These are phyloP conservation scores for Alternaria sp. DNA, from an alignment of 2,329 filamentous ascomycete species.

Conservation along the genomic window DNA sequence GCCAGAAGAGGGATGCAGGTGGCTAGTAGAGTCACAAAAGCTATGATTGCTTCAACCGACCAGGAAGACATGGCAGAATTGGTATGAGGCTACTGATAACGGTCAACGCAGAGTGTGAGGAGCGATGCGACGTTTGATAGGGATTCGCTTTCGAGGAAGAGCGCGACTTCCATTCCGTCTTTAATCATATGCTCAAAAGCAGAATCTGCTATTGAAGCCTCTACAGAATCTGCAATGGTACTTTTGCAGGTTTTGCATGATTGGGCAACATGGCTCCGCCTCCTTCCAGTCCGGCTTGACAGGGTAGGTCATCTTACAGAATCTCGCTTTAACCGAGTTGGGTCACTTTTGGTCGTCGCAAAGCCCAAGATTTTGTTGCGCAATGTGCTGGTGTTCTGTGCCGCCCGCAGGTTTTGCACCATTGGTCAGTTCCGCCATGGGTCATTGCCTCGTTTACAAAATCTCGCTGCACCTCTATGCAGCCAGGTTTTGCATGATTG, in stretches of 20 bases:
- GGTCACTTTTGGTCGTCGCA: rapidly evolving
- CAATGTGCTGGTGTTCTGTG: rapidly evolving
- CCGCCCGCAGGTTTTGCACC: background rate
- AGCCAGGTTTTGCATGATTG: background rate
- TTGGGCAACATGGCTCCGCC: background rate
- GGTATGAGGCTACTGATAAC: background rate
- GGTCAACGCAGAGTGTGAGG: background rate
- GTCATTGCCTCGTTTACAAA: background rate
- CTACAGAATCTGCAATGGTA: background rate
- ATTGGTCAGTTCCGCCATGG: background rate
- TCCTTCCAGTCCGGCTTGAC: background rate
- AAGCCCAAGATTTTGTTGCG: background rate
- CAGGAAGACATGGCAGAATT: background rate
- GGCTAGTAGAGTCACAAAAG: background rate
- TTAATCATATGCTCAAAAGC: background rate
- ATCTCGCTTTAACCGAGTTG: background rate
- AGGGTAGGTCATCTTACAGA: background rate
- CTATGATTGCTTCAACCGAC: background rate
- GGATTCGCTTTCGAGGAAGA: background rate
- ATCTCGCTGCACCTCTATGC: background rate
- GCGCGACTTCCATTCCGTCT: background rate
- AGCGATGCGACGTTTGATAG: too few relatives aligned
- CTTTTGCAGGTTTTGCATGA: background rate
- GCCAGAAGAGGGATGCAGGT: background rate
- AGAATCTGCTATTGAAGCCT: background rate